Evolutionary conservation across 208 protist species (phyloP).

Genomic region (Phytomonas sp.): DNA sequence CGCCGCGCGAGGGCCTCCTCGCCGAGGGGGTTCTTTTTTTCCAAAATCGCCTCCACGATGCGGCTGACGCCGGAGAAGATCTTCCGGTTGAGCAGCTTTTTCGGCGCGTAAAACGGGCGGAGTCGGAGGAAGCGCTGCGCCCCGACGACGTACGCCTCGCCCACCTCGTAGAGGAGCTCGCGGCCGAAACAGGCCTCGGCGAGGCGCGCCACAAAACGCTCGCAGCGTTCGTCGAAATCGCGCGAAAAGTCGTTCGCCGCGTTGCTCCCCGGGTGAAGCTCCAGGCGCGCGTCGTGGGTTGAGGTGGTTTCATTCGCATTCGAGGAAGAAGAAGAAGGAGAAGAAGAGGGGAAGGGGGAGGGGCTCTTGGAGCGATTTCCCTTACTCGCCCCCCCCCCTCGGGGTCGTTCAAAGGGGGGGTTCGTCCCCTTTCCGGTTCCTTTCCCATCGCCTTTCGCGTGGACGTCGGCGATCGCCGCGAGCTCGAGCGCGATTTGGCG

Average conservation of each 20-base stretch:
- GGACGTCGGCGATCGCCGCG: slow-evolving; percentile 63
- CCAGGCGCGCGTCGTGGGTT: slow-evolving; percentile 17
- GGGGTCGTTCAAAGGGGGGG: slow-evolving; percentile 15
- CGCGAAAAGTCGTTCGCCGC: slow-evolving; percentile 67
- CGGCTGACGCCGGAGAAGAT: slow-evolving; percentile 54
- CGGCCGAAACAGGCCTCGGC: slow-evolving; percentile 71
- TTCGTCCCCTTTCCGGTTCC: not conserved
- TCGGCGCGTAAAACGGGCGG: slow-evolving; percentile 72
- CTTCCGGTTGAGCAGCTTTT: slow-evolving; percentile 54
- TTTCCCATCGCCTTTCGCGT: slow-evolving; percentile 25
- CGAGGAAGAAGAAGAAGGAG: not conserved
- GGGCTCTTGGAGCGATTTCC: not conserved
- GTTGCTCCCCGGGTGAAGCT: slow-evolving; percentile 43
- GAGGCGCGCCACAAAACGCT: slow-evolving; percentile 36
- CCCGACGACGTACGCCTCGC: slow-evolving; percentile 60
- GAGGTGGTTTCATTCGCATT: not conserved
- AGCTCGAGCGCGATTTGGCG: slow-evolving; percentile 58
- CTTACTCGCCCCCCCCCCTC: slow-evolving; percentile 2
- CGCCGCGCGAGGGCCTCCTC: slow-evolving; percentile 31
- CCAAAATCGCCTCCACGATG: slow-evolving; percentile 37
- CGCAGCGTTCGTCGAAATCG: slow-evolving; percentile 73
- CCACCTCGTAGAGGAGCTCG: slow-evolving; percentile 68
- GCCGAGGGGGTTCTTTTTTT: slow-evolving; percentile 33
- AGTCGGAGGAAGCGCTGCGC: slow-evolving; percentile 79
- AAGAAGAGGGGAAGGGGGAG: not conserved